phyloP scores from a whole-genome alignment of 2,329 filamentous ascomycete species.

The Paraphaeosphaeria minitans region DNA sequence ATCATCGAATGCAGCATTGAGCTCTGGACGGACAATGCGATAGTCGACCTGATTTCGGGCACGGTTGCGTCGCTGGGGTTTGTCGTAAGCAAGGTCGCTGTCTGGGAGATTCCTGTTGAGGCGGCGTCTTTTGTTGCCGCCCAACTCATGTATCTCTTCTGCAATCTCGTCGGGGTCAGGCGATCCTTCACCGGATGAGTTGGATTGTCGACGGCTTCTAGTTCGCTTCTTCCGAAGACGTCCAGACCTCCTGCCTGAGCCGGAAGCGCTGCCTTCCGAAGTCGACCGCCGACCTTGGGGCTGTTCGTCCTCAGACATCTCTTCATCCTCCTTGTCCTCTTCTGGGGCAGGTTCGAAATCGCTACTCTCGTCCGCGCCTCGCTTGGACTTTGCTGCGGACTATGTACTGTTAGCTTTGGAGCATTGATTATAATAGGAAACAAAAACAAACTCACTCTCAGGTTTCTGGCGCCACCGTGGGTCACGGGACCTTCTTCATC shows the following conservation, averaged over 20 bases:
- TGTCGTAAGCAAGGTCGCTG: constrained; percentile 59
- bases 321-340: constrained; percentile 58
- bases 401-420: constrained; percentile 24
- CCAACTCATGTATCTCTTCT: constrained; percentile 64
- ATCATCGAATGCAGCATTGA: constrained; percentile 73
- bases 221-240: constrained; percentile 56
- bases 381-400: constrained; percentile 41
- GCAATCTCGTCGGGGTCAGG: constrained; percentile 55
- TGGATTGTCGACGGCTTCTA: constrained; percentile 53
- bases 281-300: constrained; percentile 49
- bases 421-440: constrained; percentile 6
- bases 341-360: constrained; percentile 67
- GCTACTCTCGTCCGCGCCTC: constrained; percentile 61
- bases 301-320: constrained; percentile 59
- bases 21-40: constrained; percentile 78
- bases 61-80: constrained; percentile 63
- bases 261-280: constrained; percentile 44
- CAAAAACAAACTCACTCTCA: constrained; percentile 22
- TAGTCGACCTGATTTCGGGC: constrained; percentile 79
- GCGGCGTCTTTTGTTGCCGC: constrained; percentile 54
- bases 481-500: constrained; percentile 64
- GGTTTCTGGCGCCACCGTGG: constrained; percentile 49
- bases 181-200: constrained; percentile 55
- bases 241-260: constrained; percentile 56
- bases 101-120: constrained; percentile 38